Conservation (phyloP, 73 alveolate species). For the Uronychia setigera region DNA sequence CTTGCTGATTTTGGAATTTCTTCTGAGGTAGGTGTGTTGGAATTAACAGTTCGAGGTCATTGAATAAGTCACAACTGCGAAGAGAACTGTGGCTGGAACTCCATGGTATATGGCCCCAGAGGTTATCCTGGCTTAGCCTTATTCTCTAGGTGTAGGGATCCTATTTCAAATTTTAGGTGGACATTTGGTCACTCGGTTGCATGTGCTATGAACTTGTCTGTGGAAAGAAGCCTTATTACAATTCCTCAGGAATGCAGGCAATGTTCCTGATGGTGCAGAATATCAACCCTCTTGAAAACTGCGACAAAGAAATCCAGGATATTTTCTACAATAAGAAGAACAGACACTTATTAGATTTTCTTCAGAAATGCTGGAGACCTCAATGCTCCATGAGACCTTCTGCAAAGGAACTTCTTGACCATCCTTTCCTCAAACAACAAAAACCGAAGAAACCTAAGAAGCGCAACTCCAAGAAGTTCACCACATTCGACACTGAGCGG, state of each 20-base stretch:
- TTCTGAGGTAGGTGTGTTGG: neutral
- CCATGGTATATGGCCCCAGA: constrained; percentile 45
- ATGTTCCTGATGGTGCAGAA: constrained; percentile 10
- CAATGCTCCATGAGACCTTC: constrained; percentile 6
- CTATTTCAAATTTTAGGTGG: constrained; percentile 37
- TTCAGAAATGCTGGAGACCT: constrained; percentile 26
- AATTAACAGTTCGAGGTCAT: neutral
- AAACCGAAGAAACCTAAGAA: neutral
- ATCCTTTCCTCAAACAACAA: constrained; percentile 2
- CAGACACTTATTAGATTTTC: constrained; percentile 11
- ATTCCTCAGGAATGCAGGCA: constrained; percentile 12
- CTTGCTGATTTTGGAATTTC: constrained; percentile 15
- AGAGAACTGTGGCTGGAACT: constrained; percentile 23
- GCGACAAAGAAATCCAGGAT: constrained; percentile 26
- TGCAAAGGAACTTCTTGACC: constrained; percentile 15
- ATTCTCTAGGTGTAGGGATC: constrained; percentile 4
- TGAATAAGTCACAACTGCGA: neutral
- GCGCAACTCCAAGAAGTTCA: neutral
- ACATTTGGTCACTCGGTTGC: constrained; percentile 99
- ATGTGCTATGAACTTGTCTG: constrained; percentile 95
- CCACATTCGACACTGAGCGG: too few relatives aligned
- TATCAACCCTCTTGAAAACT: constrained; percentile 10
- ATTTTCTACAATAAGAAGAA: constrained; percentile 17
- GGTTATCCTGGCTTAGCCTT: constrained; percentile 18
- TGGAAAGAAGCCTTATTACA: constrained; percentile 33